Percentiles rank a stretch among this genome's conserved stretches.
These are phyloP conservation scores for Begonia loranthoides DNA, from an alignment of 306 rosid species.

Conservation along the genomic window DNA sequence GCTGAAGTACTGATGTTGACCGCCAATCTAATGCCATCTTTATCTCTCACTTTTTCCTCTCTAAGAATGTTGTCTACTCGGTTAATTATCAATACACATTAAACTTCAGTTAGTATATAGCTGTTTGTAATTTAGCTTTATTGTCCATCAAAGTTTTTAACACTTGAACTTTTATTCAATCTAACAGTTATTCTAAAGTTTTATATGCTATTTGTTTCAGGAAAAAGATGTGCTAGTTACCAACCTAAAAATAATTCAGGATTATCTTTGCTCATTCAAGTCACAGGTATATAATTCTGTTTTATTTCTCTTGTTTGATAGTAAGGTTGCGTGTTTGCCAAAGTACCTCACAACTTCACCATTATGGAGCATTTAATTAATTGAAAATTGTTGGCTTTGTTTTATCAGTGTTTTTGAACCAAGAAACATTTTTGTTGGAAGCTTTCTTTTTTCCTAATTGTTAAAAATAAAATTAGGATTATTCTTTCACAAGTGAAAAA, in stretches of 20 bases:
- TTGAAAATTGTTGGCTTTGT: background rate
- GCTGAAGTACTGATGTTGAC: no score
- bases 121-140: no score
- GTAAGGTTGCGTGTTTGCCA: background rate
- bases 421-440: background rate
- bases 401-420: background rate
- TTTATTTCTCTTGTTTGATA: no score
- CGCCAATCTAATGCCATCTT: no score
- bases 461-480: background rate
- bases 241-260: conserved; percentile 86
- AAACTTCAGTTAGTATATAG: no score
- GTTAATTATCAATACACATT: no score
- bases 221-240: conserved; percentile 60
- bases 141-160: no score
- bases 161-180: no score
- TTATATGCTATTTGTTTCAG: conserved; percentile 29
- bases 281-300: conserved; percentile 47
- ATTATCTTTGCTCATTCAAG: conserved; percentile 81
- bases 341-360: background rate
- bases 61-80: no score
- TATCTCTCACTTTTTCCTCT: no score
- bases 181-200: no score
- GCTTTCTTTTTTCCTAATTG: background rate
- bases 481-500: no score
- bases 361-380: background rate